Conservation (phyloP, 2,329 filamentous ascomycete genomes). For the Epicoccum sorghinum region DNA sequence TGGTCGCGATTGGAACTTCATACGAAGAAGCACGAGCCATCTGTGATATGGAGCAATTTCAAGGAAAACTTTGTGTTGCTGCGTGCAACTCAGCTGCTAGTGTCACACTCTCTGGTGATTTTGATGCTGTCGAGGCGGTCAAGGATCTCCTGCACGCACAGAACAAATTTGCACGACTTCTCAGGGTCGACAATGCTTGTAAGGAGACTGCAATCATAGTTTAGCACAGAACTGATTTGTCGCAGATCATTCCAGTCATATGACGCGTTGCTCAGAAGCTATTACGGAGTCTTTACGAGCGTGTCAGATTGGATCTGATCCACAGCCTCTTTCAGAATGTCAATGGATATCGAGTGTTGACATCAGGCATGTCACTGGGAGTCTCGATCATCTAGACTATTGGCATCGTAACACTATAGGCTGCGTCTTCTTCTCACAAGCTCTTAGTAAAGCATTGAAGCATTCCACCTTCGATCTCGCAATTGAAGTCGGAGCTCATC, state of each 20-base stretch:
- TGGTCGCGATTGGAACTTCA: slow-evolving; percentile 38
- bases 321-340: not conserved
- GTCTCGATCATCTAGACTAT: slow-evolving; percentile 38
- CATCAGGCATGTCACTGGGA: slow-evolving; percentile 2
- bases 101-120: slow-evolving; percentile 54
- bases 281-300: slow-evolving; percentile 17
- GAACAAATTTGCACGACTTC: slow-evolving; percentile 46
- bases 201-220: not conserved
- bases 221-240: not conserved
- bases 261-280: slow-evolving; percentile 29
- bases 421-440: slow-evolving; percentile 49
- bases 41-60: slow-evolving; percentile 5
- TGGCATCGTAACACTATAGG: slow-evolving; percentile 54
- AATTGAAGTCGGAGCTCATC: slow-evolving; percentile 56
- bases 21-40: slow-evolving; percentile 1
- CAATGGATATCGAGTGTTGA: slow-evolving; percentile 14
- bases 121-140: slow-evolving; percentile 44
- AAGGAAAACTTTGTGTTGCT: slow-evolving; percentile 27
- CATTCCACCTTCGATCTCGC: slow-evolving; percentile 42
- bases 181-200: slow-evolving; percentile 48
- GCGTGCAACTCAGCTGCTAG: slow-evolving; percentile 41
- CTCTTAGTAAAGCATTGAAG: slow-evolving; percentile 36
- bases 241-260: slow-evolving; percentile 56
- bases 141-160: slow-evolving; percentile 30
- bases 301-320: not conserved